Conservation (phyloP, 768 basidiomycete species). For the Pleurotus tuber-regium region DNA sequence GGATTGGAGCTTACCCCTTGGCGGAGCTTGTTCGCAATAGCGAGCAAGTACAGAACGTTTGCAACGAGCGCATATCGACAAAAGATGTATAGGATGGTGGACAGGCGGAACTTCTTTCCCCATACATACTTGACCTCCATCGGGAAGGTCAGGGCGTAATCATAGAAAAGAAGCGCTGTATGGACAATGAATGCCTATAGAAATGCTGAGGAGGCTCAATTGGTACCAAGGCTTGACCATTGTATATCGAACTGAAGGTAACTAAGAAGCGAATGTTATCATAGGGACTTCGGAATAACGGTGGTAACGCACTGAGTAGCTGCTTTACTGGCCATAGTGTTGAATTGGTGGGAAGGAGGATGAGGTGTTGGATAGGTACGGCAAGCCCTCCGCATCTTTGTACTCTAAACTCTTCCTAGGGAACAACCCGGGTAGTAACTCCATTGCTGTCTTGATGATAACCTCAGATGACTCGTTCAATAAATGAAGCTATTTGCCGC, state of each 20-base stretch:
- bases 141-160: constrained; percentile 29
- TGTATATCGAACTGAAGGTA: constrained; percentile 20
- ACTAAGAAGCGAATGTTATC: constrained; percentile 6
- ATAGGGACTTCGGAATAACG: not conserved
- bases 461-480: too few species aligned
- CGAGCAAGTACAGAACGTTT: constrained; percentile 30
- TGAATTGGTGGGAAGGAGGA: too few species aligned
- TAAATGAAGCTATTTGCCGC: too few species aligned
- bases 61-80: constrained; percentile 32
- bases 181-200: not conserved
- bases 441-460: too few species aligned
- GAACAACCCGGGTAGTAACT: too few species aligned
- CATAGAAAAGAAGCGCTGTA: constrained; percentile 27
- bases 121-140: constrained; percentile 31
- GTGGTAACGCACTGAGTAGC: not conserved
- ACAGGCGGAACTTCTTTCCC: constrained; percentile 22
- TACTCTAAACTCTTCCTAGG: too few species aligned
- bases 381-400: too few species aligned
- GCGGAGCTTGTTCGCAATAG: constrained; percentile 18
- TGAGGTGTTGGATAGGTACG: too few species aligned
- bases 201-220: not conserved
- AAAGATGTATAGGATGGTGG: constrained; percentile 28
- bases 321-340: not conserved
- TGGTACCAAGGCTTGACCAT: constrained; percentile 21
- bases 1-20: constrained; percentile 15